A percentile compares a stretch with the other conserved stretches of the same genome.
Conservation (phyloP, 805 yeast species). For the Jamesozyma rosinii region DNA sequence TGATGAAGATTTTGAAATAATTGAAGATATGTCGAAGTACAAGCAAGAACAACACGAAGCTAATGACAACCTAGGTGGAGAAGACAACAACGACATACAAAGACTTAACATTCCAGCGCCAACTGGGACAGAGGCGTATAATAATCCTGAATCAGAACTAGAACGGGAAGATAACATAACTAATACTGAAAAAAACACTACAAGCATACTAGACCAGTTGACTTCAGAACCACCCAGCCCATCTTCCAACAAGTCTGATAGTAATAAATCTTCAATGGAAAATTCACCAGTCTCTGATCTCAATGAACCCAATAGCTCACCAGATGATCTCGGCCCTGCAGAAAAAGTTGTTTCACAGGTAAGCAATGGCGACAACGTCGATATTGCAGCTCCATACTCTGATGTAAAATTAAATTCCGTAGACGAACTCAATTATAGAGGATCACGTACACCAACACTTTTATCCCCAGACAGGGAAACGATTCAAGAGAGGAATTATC, state of each 20-base stretch:
- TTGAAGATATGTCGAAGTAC: conserved; percentile 14
- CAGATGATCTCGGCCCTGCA: not conserved
- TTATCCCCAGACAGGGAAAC: not conserved
- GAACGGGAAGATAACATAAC: not conserved
- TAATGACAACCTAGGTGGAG: too few species aligned
- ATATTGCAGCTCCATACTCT: not conserved
- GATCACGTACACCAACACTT: not conserved
- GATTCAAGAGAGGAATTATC: conserved; percentile 1
- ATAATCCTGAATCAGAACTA: not conserved
- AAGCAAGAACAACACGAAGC: too few species aligned
- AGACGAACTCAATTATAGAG: not conserved
- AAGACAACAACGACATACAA: not conserved
- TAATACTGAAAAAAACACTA: not conserved
- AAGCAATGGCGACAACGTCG: not conserved
- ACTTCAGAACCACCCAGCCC: conserved; percentile 7
- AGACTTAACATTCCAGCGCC: not conserved
- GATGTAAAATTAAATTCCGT: not conserved
- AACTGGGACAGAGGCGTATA: not conserved
- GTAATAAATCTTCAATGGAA: not conserved
- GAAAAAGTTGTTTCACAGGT: not conserved
- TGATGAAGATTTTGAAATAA: conserved; percentile 27
- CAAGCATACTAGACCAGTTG: not conserved
- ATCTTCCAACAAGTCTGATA: not conserved
- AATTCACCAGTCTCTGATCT: not conserved
- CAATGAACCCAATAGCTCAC: not conserved